A percentile compares a stretch with the other conserved stretches of the same genome.
phyloP scores from a whole-genome alignment of 2,329 filamentous ascomycete genomes.

The Ceratocystis ficicola region DNA sequence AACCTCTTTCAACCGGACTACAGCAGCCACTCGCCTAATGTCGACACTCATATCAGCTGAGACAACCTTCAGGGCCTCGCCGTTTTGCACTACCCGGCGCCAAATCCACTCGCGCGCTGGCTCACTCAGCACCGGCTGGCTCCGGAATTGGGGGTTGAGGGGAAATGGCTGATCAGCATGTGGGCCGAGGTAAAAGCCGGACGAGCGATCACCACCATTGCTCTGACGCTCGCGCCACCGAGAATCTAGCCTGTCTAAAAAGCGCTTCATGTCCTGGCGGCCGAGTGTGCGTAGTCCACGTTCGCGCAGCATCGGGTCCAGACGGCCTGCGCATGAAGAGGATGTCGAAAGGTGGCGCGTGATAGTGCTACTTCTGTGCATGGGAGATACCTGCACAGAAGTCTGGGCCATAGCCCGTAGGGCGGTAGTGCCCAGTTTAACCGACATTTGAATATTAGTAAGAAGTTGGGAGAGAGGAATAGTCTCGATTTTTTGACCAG shows the following conservation, averaged over 20 bases:
- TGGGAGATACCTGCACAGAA: neutral
- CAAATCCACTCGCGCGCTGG: conserved; percentile 62
- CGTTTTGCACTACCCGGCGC: conserved; percentile 49
- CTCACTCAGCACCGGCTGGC: conserved; percentile 62
- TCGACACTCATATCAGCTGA: conserved; percentile 68
- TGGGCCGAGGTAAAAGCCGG: conserved; percentile 31
- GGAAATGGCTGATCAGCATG: conserved; percentile 53
- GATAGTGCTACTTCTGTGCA: neutral
- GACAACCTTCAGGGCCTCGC: conserved; percentile 60
- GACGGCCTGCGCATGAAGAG: conserved; percentile 12
- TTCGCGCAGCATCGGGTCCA: conserved; percentile 17
- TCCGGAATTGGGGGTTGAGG: conserved; percentile 56
- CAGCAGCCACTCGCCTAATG: conserved; percentile 71
- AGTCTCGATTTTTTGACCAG: neutral
- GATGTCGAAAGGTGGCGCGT: conserved; percentile 7
- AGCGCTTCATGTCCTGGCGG: conserved; percentile 21
- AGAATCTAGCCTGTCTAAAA: conserved; percentile 22
- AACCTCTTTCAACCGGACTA: conserved; percentile 73
- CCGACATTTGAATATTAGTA: neutral
- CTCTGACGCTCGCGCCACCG: conserved; percentile 23
- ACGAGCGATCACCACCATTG: conserved; percentile 24
- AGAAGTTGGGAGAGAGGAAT: neutral
- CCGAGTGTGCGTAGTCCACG: conserved; percentile 20
- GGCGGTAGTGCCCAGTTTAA: neutral
- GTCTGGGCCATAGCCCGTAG: neutral